Percentiles rank a stretch among this genome's conserved stretches.
Conservation (phyloP, 441 rosid genomes). For the Aleurites moluccanus region DNA sequence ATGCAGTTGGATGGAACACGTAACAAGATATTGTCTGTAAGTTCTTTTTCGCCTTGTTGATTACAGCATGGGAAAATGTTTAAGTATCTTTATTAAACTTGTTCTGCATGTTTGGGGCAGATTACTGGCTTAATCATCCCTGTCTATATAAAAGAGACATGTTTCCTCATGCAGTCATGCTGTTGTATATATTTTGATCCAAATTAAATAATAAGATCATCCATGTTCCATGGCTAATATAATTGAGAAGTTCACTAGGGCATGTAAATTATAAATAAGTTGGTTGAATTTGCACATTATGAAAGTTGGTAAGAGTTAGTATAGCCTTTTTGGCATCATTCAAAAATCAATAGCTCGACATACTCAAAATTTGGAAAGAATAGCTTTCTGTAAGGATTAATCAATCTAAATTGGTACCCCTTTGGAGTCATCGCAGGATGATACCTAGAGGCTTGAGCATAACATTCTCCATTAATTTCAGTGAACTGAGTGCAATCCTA, state of each 20-base stretch:
- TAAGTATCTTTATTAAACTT: not conserved
- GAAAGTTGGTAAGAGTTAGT: not conserved
- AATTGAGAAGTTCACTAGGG: not conserved
- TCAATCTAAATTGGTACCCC: not conserved
- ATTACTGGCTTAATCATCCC: not conserved
- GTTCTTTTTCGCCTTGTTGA: slow-evolving; percentile 22
- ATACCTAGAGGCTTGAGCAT: not conserved
- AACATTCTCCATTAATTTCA: too few species aligned
- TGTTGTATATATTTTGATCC: not conserved
- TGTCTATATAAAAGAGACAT: not conserved
- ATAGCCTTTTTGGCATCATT: not conserved
- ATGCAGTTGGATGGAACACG: slow-evolving; percentile 95
- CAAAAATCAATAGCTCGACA: not conserved
- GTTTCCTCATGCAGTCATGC: not conserved
- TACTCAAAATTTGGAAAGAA: not conserved
- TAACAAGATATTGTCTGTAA: slow-evolving; percentile 88
- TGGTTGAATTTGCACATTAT: not conserved
- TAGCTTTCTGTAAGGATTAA: not conserved
- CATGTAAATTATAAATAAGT: not conserved
- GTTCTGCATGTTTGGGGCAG: not conserved
- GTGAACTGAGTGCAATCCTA: not conserved
- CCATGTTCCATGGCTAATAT: not conserved
- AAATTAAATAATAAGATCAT: not conserved
- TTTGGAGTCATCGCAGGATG: not conserved
- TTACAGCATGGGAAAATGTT: not conserved